Percentiles rank a stretch among this genome's conserved stretches.
Conservation (phyloP, 31 red algal species). For the Bonnemaisonia californica region DNA sequence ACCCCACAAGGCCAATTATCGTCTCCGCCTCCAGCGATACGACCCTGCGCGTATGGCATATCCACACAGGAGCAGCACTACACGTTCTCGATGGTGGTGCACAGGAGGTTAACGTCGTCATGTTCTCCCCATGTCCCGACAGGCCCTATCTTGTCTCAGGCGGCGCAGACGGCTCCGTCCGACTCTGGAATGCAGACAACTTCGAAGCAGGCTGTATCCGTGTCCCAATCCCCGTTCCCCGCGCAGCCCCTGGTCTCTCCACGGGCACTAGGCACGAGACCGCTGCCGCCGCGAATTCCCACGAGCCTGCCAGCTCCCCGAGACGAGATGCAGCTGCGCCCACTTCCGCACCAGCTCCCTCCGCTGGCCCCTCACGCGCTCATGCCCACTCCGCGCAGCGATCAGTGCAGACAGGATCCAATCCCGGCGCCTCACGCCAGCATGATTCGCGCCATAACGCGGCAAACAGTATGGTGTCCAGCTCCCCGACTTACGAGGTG, state of each 20-base stretch:
- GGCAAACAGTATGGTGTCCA: constrained; percentile 63
- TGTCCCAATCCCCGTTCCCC: constrained; percentile 47
- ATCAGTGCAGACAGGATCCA: neutral
- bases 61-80: constrained; percentile 66
- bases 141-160: constrained; percentile 81
- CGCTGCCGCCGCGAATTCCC: constrained; percentile 16
- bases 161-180: constrained; percentile 71
- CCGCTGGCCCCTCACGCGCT: neutral
- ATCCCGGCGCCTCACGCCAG: neutral
- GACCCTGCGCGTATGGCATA: constrained; percentile 77
- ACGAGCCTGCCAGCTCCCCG: constrained; percentile 10
- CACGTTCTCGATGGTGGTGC: constrained; percentile 58
- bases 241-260: neutral
- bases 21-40: constrained; percentile 70
- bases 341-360: neutral
- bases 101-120: constrained; percentile 71
- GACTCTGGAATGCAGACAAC: constrained; percentile 74
- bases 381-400: neutral
- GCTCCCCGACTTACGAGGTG: constrained; percentile 61
- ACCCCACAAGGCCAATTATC: constrained; percentile 52
- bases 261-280: constrained; percentile 23
- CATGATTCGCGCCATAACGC: constrained; percentile 11
- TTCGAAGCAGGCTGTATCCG: constrained; percentile 61
- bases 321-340: neutral
- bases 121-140: constrained; percentile 74